phyloP scores from a whole-genome alignment of 176 grass and related monocot genomes.

The Triticum monococcum region DNA sequence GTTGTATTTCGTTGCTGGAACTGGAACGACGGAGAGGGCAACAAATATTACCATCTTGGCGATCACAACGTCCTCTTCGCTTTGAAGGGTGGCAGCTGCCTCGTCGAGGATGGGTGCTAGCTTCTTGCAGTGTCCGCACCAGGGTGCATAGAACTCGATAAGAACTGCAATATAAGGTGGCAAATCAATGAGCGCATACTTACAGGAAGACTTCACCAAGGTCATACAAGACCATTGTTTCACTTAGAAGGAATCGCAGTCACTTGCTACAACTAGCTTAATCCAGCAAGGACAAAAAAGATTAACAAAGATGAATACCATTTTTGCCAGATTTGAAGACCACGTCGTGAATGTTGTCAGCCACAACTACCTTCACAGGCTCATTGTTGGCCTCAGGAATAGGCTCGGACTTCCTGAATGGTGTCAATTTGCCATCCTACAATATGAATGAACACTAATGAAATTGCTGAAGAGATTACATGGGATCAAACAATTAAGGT shows the following conservation, averaged over 20 bases:
- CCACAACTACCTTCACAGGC: slow-evolving; percentile 85
- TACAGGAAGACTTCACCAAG: background rate
- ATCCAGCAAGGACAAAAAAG: background rate
- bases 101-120: slow-evolving; percentile 77
- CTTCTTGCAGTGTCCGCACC: slow-evolving; percentile 98
- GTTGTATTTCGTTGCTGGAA: background rate
- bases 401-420: slow-evolving; percentile 81
- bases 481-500: background rate
- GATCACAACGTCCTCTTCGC: slow-evolving; percentile 76
- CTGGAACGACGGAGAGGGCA: background rate
- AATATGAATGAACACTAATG: background rate
- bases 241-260: too few relatives aligned
- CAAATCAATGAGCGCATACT: background rate
- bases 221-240: background rate
- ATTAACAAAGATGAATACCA: slow-evolving; percentile 38
- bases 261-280: background rate
- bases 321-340: slow-evolving; percentile 92
- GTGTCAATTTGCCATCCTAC: slow-evolving; percentile 76
- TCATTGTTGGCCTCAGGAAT: slow-evolving; percentile 80
- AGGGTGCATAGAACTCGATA: slow-evolving; percentile 95
- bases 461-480: slow-evolving; percentile 3
- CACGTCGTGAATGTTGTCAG: slow-evolving; percentile 65
- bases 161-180: slow-evolving; percentile 49
- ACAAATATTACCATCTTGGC: slow-evolving; percentile 79
- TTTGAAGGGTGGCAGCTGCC: slow-evolving; percentile 68